Evolutionary conservation across 352 stramenopile genomes (phyloP).

Genomic region (Phytophthora foliorum): DNA sequence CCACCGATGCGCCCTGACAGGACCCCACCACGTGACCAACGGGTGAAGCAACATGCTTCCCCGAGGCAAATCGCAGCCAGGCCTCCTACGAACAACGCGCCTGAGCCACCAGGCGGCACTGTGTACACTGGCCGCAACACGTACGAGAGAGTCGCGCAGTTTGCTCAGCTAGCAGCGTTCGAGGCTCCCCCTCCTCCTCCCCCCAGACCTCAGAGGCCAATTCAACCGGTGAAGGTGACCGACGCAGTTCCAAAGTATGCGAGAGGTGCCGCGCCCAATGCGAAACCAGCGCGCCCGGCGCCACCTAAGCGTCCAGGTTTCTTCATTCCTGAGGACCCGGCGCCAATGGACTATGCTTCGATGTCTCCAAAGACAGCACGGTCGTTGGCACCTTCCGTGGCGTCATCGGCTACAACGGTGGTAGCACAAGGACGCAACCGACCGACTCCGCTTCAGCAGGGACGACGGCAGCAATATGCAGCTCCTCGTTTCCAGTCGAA

Average conservation of each 20-base stretch:
- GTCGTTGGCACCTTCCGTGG: conserved; percentile 40
- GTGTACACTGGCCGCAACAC: conserved; percentile 40
- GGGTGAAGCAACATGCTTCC: conserved; percentile 27
- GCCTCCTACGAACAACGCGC: conserved; percentile 12
- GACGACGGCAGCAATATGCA: conserved; percentile 33
- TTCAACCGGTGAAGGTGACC: conserved; percentile 31
- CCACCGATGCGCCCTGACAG: conserved; percentile 9
- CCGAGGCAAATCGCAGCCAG: conserved; percentile 14
- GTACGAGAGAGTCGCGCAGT: conserved; percentile 36
- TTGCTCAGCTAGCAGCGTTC: conserved; percentile 45
- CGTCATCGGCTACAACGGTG: conserved; percentile 38
- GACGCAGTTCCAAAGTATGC: conserved; percentile 35
- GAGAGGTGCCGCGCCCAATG: conserved; percentile 11
- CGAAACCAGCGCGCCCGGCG: conserved; percentile 13
- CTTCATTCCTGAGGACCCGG: conserved; percentile 23
- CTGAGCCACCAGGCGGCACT: conserved; percentile 23
- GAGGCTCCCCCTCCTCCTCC: conserved; percentile 34
- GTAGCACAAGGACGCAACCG: conserved; percentile 38
- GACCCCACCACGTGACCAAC: conserved; percentile 8
- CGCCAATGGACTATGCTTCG: conserved; percentile 34
- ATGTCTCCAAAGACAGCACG: conserved; percentile 39
- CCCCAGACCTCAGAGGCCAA: conserved; percentile 32
- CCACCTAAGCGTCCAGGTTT: conserved; percentile 22
- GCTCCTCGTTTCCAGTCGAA: conserved; percentile 34
- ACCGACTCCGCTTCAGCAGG: conserved; percentile 40